These are phyloP conservation scores for Gossypium arboreum DNA, from an alignment of 345 rosid genomes.

Conservation along the genomic window DNA sequence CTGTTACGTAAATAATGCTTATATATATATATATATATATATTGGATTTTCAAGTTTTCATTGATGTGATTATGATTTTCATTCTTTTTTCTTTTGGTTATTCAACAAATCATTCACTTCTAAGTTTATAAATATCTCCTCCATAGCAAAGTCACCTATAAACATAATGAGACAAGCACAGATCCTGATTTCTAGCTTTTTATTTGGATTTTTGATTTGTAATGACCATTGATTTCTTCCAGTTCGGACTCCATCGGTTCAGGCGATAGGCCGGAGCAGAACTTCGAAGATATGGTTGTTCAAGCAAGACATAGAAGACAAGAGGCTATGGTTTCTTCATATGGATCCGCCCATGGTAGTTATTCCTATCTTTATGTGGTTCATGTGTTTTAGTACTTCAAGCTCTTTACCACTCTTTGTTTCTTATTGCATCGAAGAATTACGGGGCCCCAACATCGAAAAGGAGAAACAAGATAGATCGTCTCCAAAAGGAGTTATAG, in stretches of 20 bases:
- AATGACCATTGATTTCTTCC: constrained; percentile 16
- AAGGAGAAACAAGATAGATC: constrained; percentile 42
- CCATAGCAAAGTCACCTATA: background rate
- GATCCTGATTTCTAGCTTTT: background rate
- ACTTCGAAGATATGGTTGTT: constrained; percentile 16
- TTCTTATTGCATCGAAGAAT: constrained; percentile 31
- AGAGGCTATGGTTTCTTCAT: constrained; percentile 31
- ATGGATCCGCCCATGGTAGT: constrained; percentile 59
- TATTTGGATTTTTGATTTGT: background rate
- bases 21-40: background rate
- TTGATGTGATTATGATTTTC: background rate
- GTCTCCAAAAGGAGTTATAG: constrained; percentile 68
- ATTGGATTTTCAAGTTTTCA: background rate
- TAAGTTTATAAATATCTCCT: background rate
- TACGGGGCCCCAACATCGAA: constrained; percentile 39
- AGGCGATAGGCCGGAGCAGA: constrained; percentile 24
- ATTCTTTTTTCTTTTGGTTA: background rate
- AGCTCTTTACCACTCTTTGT: constrained; percentile 12
- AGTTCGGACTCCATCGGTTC: constrained; percentile 35
- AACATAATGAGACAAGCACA: constrained; percentile 1
- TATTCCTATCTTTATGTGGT: background rate
- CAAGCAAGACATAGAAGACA: constrained; percentile 29
- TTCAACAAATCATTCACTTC: background rate
- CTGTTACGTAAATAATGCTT: background rate
- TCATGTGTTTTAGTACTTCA: background rate